These are phyloP conservation scores for Lachancea thermotolerans DNA, from an alignment of 805 yeast species.

Conservation along the genomic window DNA sequence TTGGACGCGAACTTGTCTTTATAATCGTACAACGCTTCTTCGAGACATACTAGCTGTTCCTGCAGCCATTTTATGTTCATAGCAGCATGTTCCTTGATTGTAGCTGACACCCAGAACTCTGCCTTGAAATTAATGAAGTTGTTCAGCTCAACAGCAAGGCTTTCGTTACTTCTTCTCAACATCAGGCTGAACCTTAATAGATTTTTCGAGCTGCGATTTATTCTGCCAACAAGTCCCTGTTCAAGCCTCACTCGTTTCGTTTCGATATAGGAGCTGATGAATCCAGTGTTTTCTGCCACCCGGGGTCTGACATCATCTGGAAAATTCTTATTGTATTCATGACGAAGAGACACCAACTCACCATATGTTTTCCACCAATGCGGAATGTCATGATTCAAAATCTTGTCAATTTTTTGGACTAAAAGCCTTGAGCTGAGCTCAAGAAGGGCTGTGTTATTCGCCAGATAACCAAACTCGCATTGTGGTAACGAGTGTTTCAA, in stretches of 20 bases:
- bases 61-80: conserved; percentile 12
- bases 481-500: background rate
- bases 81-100: conserved; percentile 11
- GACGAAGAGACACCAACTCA: conserved; percentile 34
- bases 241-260: conserved; percentile 45
- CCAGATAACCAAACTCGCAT: conserved; percentile 4
- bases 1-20: background rate
- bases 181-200: conserved; percentile 40
- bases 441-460: conserved; percentile 12
- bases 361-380: conserved; percentile 43
- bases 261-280: conserved; percentile 39
- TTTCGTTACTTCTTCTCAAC: conserved; percentile 51
- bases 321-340: conserved; percentile 27
- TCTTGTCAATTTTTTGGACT: conserved; percentile 25
- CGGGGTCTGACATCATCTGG: conserved; percentile 18
- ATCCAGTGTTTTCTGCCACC: conserved; percentile 14
- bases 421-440: conserved; percentile 21
- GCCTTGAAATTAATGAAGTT: conserved; percentile 48
- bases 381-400: conserved; percentile 32
- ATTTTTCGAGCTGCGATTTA: conserved; percentile 36
- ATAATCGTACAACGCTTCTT: conserved; percentile 2
- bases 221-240: conserved; percentile 35
- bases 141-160: conserved; percentile 55
- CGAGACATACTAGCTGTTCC: conserved; percentile 7
- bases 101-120: conserved; percentile 26